Evolutionary conservation across 306 rosid species (phyloP).

Genomic region (Citrullus amarus): DNA sequence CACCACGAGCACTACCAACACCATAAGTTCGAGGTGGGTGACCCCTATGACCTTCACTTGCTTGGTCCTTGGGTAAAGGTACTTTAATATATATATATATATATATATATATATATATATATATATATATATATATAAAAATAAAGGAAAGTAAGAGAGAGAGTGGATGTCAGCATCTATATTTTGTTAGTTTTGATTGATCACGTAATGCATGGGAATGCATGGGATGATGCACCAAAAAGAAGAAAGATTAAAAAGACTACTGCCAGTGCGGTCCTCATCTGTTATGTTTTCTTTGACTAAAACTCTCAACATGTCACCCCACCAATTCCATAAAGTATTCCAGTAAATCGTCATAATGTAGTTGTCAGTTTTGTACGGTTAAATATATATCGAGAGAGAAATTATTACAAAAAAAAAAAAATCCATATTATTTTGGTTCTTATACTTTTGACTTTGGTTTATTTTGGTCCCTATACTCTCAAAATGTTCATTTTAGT

Average conservation of each 20-base stretch:
- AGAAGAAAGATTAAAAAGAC: not conserved
- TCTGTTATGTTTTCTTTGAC: not conserved
- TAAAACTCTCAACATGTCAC: not conserved
- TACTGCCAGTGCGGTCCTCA: not conserved
- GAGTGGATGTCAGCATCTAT: not conserved
- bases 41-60: not conserved
- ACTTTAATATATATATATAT: not conserved
- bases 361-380: no score
- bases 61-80: not conserved
- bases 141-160: not conserved
- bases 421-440: no score
- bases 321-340: no score
- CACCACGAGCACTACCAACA: not conserved
- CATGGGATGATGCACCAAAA: not conserved
- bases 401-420: no score
- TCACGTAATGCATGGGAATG: slow-evolving; percentile 5
- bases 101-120: not conserved
- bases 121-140: not conserved
- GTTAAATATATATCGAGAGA: no score
- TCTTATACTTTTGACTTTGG: no score
- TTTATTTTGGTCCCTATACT: no score
- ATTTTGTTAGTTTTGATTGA: not conserved
- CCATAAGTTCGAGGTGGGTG: no score
- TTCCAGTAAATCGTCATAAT: no score
- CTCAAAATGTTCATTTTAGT: no score